Percentiles rank a stretch among this genome's conserved stretches.
These are phyloP conservation scores for Dothiorella sarmentorum DNA, from an alignment of 2,329 filamentous ascomycete species.

Conservation along the genomic window DNA sequence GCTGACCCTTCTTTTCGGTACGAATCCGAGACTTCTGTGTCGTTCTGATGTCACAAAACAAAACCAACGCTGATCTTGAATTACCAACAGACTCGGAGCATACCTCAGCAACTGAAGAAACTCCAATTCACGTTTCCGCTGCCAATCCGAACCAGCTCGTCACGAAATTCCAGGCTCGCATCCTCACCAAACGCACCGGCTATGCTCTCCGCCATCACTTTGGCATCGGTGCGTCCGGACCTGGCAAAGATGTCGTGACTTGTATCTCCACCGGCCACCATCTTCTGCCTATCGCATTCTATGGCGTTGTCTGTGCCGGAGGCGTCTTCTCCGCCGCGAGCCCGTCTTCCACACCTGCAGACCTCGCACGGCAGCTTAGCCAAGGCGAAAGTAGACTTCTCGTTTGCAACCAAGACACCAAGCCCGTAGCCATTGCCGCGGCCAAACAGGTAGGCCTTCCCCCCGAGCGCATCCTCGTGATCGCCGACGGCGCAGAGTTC, in stretches of 20 bases:
- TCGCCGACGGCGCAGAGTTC: conserved; percentile 44
- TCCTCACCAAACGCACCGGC: conserved; percentile 52
- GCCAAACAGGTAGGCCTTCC: conserved; percentile 50
- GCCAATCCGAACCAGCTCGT: conserved; percentile 52
- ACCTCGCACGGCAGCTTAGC: conserved; percentile 50
- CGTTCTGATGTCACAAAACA: no score
- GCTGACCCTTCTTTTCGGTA: conserved; percentile 42
- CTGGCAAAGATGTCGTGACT: conserved; percentile 51
- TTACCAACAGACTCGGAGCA: conserved; percentile 28
- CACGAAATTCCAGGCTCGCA: conserved; percentile 51
- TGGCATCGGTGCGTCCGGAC: conserved; percentile 49
- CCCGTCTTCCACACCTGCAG: conserved; percentile 48
- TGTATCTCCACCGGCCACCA: conserved; percentile 56
- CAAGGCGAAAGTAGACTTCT: conserved; percentile 43
- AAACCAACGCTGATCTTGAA: conserved; percentile 16
- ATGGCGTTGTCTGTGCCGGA: conserved; percentile 56
- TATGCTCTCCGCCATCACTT: conserved; percentile 55
- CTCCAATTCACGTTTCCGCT: conserved; percentile 56
- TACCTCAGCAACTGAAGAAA: conserved; percentile 44
- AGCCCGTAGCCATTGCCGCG: conserved; percentile 46
- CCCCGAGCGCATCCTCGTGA: conserved; percentile 48
- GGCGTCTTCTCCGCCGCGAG: conserved; percentile 58
- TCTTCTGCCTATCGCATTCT: conserved; percentile 53
- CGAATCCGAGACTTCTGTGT: background rate
- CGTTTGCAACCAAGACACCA: conserved; percentile 49